A percentile compares a stretch with the other conserved stretches of the same genome.
Evolutionary conservation across 1,284 basidiomycete genomes (phyloP).

Genomic region (Athelia sp.): DNA sequence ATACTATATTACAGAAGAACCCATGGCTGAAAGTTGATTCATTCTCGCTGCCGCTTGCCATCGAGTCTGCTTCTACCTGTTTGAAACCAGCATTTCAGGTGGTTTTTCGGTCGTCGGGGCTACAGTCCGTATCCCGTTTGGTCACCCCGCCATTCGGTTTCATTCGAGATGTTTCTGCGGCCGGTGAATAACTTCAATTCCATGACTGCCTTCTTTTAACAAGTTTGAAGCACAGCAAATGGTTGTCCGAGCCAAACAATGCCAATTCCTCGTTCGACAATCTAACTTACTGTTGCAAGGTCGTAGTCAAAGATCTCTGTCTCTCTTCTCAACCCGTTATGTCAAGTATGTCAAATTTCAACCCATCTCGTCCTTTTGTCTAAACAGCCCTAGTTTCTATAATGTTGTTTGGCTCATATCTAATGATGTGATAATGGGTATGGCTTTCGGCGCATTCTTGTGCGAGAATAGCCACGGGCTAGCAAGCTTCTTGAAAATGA

Average conservation of each 20-base stretch:
- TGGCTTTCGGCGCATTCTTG: conserved; percentile 65
- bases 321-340: conserved; percentile 36
- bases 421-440: conserved; percentile 85
- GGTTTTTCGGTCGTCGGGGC: no score
- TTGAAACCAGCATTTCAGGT: background rate
- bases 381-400: conserved; percentile 60
- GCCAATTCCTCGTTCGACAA: background rate
- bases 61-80: background rate
- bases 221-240: conserved; percentile 4
- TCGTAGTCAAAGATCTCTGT: background rate
- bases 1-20: conserved; percentile 22
- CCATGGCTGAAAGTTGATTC: background rate
- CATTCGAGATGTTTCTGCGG: no score
- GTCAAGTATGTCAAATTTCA: conserved; percentile 43
- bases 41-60: conserved; percentile 19
- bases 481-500: conserved; percentile 31
- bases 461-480: conserved; percentile 53
- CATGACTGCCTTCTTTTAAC: no score
- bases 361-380: conserved; percentile 5
- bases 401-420: conserved; percentile 88
- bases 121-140: no score
- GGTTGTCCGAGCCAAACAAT: conserved; percentile 15
- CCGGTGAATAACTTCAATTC: no score
- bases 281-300: background rate
- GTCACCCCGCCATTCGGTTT: no score